Evolutionary conservation across 805 yeast species (phyloP), one percentile per base, ranked within the genome.

Genomic region (Vanderwaltozyma tropicalis): DNA sequence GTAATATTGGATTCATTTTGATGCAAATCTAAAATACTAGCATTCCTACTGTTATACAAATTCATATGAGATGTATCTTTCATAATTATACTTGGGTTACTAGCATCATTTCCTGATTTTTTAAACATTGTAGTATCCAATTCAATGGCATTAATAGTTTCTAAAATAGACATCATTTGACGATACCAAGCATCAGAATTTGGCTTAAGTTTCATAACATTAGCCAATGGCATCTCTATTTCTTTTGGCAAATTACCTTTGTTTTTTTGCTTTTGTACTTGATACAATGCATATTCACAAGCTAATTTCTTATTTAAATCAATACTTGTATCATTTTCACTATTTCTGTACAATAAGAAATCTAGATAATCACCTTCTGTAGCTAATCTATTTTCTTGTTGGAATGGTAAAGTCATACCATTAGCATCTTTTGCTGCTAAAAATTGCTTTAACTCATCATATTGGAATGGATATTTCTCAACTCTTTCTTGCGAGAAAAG

Each of bases 281-380:
- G 49, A 34, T 39, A 57, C 16, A 57, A 32, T 1, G 59, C 59
- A 37, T 46, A 57, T 39, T 57, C 62, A 29, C 47, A 46, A 7
- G 44, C 47, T 32, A 57, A 39, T 34, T 57, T 57, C 38, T 46
- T 47, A n/a, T 53, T 45, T 24, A 57, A 38, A 33, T 57, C 60
- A 9, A 55, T 41, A 4, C 32, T 30, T 3, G 41, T 39, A 25
- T 41, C 39, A 20, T 31, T 37, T 7, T 37, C 39, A 21, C 20
- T 31, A 12, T 17, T 44, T 28, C 35, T 39, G 31, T 51, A 56
- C 4, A 55, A 37, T 16, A 56, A 28, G 28, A 45, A 50, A 35
- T 56, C 60, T 27, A 48, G 33, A 27, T 49, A 46, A 34, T 56
- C 59, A 17, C 52, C 41, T 6, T 45, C 47, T 6, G 57, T 53